Evolutionary conservation across 345 rosid genomes (phyloP).

Genomic region (Xanthoceras sorbifolium): DNA sequence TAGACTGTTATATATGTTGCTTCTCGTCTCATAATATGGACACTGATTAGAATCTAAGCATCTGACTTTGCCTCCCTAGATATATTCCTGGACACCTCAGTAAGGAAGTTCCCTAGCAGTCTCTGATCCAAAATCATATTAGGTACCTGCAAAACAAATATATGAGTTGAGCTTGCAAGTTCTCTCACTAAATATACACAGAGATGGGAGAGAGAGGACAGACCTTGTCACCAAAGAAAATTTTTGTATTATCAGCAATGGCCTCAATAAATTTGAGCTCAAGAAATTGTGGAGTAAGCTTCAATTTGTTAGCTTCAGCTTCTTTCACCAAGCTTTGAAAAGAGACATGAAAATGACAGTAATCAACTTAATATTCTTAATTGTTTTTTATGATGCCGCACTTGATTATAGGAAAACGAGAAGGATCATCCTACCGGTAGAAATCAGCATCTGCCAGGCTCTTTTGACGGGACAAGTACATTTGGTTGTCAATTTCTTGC

Average conservation of each 20-base stretch:
- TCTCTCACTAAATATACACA: not conserved
- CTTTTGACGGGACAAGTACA: constrained; percentile 78
- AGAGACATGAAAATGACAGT: constrained; percentile 8
- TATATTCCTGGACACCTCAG: constrained; percentile 29
- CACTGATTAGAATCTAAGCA: constrained; percentile 7
- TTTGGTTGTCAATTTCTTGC: constrained; percentile 82
- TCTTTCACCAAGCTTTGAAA: constrained; percentile 61
- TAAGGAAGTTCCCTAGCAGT: constrained; percentile 75
- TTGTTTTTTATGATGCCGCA: not conserved
- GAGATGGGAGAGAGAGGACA: not conserved
- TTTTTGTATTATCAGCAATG: constrained; percentile 82
- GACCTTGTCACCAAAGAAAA: constrained; percentile 91
- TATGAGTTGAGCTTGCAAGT: not conserved
- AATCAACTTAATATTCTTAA: not conserved
- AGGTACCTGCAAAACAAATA: constrained; percentile 53
- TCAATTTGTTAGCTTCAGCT: constrained; percentile 90
- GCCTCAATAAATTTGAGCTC: constrained; percentile 88
- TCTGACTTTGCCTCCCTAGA: constrained; percentile 14
- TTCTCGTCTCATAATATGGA: not conserved
- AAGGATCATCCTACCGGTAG: constrained; percentile 55
- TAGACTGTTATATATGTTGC: not conserved
- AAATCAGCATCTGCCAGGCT: constrained; percentile 83
- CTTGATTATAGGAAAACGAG: not conserved
- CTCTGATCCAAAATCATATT: constrained; percentile 90
- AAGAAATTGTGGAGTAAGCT: constrained; percentile 87